A percentile compares a stretch with the other conserved stretches of the same genome.
phyloP scores from a whole-genome alignment of 345 rosid genomes.

The Salix viminalis region DNA sequence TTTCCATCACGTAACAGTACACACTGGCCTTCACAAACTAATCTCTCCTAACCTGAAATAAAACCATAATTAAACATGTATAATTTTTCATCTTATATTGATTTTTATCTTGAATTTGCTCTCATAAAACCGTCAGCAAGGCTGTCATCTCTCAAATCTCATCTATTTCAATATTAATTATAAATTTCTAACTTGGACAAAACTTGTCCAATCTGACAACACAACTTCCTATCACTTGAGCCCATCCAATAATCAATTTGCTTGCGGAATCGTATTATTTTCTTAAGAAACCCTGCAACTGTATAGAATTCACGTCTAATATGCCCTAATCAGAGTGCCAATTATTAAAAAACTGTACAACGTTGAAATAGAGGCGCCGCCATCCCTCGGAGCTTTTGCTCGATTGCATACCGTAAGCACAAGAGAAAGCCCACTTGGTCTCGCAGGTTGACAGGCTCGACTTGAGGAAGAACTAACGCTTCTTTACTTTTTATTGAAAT shows the following conservation, averaged over 20 bases:
- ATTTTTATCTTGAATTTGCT: not conserved
- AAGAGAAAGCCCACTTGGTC: not conserved
- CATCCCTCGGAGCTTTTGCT: not conserved
- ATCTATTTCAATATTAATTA: no score
- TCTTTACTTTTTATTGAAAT: slow-evolving; percentile 28
- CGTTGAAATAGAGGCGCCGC: not conserved
- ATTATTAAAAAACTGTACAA: slow-evolving; percentile 11
- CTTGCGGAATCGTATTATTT: no score
- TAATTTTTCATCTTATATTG: no score
- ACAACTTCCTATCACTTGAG: not conserved
- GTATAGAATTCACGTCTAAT: not conserved
- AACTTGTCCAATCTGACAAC: not conserved
- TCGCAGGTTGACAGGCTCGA: not conserved
- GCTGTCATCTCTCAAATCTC: not conserved
- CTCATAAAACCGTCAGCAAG: not conserved
- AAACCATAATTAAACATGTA: not conserved
- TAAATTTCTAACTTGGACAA: no score
- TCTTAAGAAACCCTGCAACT: not conserved
- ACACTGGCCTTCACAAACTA: not conserved
- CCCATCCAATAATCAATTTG: no score
- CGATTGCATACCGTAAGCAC: not conserved
- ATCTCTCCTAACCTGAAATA: not conserved
- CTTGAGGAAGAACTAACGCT: not conserved
- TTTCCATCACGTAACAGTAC: not conserved
- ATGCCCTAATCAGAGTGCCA: not conserved